Conservation (phyloP, 164 flowering plant genomes). For the Liquidambar formosana region DNA sequence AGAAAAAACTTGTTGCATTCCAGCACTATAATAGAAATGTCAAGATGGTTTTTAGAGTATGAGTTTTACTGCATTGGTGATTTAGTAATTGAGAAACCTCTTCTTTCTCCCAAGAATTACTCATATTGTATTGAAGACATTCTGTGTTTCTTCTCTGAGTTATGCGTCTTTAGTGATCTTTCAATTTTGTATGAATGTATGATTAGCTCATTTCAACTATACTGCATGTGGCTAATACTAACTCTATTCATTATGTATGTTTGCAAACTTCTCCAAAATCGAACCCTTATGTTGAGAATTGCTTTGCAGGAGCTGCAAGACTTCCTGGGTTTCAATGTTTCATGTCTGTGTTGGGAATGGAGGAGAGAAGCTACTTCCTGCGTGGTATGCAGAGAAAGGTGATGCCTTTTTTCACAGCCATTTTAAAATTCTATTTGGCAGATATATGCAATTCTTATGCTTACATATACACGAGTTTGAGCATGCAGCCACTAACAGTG, state of each 20-base stretch:
- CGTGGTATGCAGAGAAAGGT: slow-evolving; percentile 86
- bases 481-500: no score
- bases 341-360: slow-evolving; percentile 91
- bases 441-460: background rate
- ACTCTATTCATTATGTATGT: background rate
- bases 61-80: no score
- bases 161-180: background rate
- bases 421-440: background rate
- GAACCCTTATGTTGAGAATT: background rate
- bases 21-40: background rate
- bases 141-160: background rate
- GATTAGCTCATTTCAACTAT: background rate
- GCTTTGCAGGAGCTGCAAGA: slow-evolving; percentile 73
- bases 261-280: background rate
- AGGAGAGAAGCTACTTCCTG: slow-evolving; percentile 80
- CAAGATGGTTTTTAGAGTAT: no score
- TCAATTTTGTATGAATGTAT: background rate
- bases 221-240: background rate
- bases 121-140: background rate
- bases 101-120: background rate
- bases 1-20: background rate
- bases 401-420: background rate
- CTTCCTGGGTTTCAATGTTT: slow-evolving; percentile 88
- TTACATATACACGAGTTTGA: no score
- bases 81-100: background rate